Base-by-base conservation (phyloP, 108 stramenopile genomes). In the Nitzschia palea region DNA sequence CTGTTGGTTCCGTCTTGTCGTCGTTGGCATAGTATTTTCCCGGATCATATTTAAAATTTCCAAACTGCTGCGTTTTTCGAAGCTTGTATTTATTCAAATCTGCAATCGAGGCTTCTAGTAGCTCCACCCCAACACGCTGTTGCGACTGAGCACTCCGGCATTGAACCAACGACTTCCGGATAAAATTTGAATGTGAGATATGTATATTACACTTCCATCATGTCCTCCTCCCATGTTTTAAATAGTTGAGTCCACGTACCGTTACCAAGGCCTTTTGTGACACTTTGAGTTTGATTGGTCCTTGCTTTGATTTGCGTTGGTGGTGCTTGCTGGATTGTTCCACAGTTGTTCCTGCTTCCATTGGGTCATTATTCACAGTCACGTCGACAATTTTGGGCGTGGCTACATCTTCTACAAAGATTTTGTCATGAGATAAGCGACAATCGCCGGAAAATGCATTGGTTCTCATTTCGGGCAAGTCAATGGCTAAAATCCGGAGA, bases 41-140 rank as follows among this genome's bases (percentile, higher is more conserved):
- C 14, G 86, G 82, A 73, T 87, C 82, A 60, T 82, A 84, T 20
- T 65, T 72, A 44, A 63, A 76, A 27, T 66, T 80, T 61, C 87
- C 86, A 65, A 80, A 65, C 61, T 80, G 61, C 44, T 88, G 86
- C 2, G 85, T 86, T 43, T 83, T 71, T 12, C 88, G 76, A n/a
- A 93, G 67, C 50, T 87, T 83, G 68, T 81, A 78, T 4, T 77
- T 83, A 67, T 93, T 93, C 37, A 93, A 77, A 62, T 79, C 74
- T 31, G 79, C 72, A 27, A 89, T 51, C 3, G 80, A 83, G 28
- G 82, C 84, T 50, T 93, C 89, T 43, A 93, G 56, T n/a, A 93
- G 51, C 72, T 93, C 83, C 0, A 83, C 87, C 27, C 87, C 92
- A 54, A 87, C 76, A 22, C 54, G 48, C 23, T 67, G 62, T 35